Evolutionary conservation across 257 asterid species (phyloP), one percentile per base, ranked within the genome.

Genomic region (Pogostemon cablin): DNA sequence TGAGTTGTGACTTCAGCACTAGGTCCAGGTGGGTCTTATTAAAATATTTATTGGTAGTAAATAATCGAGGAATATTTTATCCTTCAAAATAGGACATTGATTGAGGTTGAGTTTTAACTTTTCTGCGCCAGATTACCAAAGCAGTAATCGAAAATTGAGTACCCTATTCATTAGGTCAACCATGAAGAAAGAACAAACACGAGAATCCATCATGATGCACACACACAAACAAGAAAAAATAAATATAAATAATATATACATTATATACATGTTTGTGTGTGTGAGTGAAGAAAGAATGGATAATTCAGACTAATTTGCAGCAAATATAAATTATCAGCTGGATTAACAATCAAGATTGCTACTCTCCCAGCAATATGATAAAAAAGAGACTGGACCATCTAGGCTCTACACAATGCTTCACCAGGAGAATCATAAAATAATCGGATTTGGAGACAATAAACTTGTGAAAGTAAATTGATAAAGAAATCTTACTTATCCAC

Each of bases 311-410:
- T n/a, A 3, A 40, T 6, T 48, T 42, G 65, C 68, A 74, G 46
- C 70, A 60, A 39, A 40, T 35, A 57, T 3, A 9, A 68, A 53
- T 48, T 4, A 57, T 58, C 43, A 66, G 55, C 41, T 15, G 35
- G 47, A 43, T 12, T 55, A 54, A 42, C 12, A 52, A 41, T 48
- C 20, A 42, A 41, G 8, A 40, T 25, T 17, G 65, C 40, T 20
- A 11, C 5, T 32, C 66, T 46, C 17, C 40, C 41, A 17, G 11
- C 49, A 44, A 38, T 37, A 20, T 17, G 11, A 50, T 47, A 52
- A 12, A 52, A 52, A 25, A 25, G 32, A 25, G 32, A 25, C 32
- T 1, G 32, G 32, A 25, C 32, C 32, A 25, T 25, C 32, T 1
- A 25, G 32, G 32, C 1, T 2, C 41, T 32, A 46, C 25, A 44